Evolutionary conservation across 495 filamentous ascomycete genomes (phyloP).

Genomic region (Aspergillus panamensis): DNA sequence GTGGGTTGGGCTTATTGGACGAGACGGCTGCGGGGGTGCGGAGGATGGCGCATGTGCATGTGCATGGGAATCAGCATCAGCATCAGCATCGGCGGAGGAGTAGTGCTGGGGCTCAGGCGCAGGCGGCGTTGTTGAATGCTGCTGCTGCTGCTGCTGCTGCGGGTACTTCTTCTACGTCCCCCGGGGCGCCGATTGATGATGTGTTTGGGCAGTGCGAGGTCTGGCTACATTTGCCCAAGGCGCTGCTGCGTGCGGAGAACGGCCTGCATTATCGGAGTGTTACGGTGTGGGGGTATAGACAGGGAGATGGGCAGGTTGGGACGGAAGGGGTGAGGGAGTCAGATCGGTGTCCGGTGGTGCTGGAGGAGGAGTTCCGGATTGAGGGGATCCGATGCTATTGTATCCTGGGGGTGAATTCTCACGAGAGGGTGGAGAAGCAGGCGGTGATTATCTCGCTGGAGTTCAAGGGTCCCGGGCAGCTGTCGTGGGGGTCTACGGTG

Average conservation of each 20-base stretch:
- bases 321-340: constrained; percentile 18
- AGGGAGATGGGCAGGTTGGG: constrained; percentile 13
- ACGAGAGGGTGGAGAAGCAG: constrained; percentile 57
- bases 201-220: constrained; percentile 42
- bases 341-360: constrained; percentile 31
- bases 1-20: constrained; percentile 38
- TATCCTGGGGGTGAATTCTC: constrained; percentile 56
- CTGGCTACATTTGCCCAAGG: constrained; percentile 42
- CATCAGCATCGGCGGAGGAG: constrained; percentile 30
- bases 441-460: constrained; percentile 49
- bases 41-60: constrained; percentile 39
- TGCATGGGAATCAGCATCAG: too few relatives aligned
- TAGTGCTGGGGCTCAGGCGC: constrained; percentile 19
- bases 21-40: constrained; percentile 43
- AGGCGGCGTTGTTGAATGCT: constrained; percentile 8
- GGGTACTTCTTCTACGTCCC: too few relatives aligned
- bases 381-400: constrained; percentile 45
- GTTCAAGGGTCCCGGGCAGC: constrained; percentile 42
- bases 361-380: constrained; percentile 46
- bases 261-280: constrained; percentile 42
- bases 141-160: constrained; percentile 5
- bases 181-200: constrained; percentile 27
- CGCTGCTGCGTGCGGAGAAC: constrained; percentile 39
- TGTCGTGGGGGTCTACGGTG: constrained; percentile 40
- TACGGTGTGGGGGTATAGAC: constrained; percentile 38